Evolutionary conservation across 768 basidiomycete genomes (phyloP).

Genomic region (Kwoniella botswanensis): DNA sequence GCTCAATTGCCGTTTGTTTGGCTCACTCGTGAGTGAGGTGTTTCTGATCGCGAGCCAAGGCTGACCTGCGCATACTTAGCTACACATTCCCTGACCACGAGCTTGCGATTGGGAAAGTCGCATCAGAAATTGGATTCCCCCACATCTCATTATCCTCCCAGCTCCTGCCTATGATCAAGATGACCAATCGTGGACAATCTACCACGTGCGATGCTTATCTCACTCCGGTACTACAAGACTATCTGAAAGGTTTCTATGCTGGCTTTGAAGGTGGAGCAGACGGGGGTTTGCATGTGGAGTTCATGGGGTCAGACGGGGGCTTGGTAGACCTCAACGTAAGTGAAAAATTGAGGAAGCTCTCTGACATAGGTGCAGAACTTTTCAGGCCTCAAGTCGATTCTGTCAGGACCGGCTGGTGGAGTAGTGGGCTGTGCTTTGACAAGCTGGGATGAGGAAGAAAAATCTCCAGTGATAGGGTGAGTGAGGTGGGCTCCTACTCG

Average conservation of each 20-base stretch:
- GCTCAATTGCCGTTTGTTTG: slow-evolving; percentile 85
- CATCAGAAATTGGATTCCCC: slow-evolving; percentile 79
- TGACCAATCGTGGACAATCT: slow-evolving; percentile 50
- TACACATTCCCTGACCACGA: slow-evolving; percentile 85
- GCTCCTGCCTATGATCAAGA: slow-evolving; percentile 39
- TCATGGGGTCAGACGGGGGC: slow-evolving; percentile 86
- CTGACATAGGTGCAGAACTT: slow-evolving; percentile 65
- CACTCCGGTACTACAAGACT: slow-evolving; percentile 45
- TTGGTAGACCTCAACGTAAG: slow-evolving; percentile 48
- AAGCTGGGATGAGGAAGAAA: slow-evolving; percentile 78
- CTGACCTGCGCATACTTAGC: background rate
- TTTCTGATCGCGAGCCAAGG: slow-evolving; percentile 19
- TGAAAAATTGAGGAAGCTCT: background rate
- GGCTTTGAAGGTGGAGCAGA: slow-evolving; percentile 47
- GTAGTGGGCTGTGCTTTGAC: slow-evolving; percentile 94
- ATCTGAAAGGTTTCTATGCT: slow-evolving; percentile 45
- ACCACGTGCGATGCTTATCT: slow-evolving; percentile 51
- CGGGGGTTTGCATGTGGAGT: slow-evolving; percentile 56
- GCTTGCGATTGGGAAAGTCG: slow-evolving; percentile 70
- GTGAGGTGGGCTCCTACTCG: background rate
- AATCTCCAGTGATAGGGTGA: slow-evolving; percentile 82
- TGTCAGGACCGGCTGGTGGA: slow-evolving; percentile 87
- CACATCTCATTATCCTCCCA: slow-evolving; percentile 84
- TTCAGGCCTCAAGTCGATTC: slow-evolving; percentile 88
- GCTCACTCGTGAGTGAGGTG: slow-evolving; percentile 73